phyloP scores from a whole-genome alignment of 192 early-diverging fungal species.

The Coemansia reversa region DNA sequence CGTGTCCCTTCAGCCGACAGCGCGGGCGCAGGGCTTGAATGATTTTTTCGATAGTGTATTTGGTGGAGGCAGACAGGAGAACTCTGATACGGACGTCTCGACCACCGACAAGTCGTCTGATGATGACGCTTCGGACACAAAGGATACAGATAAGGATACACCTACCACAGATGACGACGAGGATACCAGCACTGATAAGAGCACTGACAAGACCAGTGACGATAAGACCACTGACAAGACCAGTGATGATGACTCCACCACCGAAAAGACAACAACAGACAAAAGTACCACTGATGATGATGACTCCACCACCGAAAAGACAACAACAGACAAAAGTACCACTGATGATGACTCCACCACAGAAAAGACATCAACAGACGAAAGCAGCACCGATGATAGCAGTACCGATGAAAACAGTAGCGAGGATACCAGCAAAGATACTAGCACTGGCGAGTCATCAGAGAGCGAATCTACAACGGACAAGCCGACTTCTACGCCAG shows the following conservation, averaged over 20 bases:
- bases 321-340: no score
- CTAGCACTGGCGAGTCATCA: background rate
- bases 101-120: background rate
- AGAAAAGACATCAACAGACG: no score
- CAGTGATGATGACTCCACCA: background rate
- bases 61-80: background rate
- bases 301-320: no score
- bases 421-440: background rate
- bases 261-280: background rate
- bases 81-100: background rate
- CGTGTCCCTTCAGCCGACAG: background rate
- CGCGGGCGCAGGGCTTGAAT: background rate
- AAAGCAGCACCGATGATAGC: background rate
- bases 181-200: background rate
- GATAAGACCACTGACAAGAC: no score
- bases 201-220: background rate
- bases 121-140: background rate
- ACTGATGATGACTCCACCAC: no score
- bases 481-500: background rate
- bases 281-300: background rate
- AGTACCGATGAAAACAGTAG: background rate
- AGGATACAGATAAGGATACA: no score
- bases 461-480: background rate
- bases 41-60: conserved; percentile 3
- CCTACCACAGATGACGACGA: background rate